phyloP scores from a whole-genome alignment of 495 filamentous ascomycete genomes.

The Xylaria longipes region DNA sequence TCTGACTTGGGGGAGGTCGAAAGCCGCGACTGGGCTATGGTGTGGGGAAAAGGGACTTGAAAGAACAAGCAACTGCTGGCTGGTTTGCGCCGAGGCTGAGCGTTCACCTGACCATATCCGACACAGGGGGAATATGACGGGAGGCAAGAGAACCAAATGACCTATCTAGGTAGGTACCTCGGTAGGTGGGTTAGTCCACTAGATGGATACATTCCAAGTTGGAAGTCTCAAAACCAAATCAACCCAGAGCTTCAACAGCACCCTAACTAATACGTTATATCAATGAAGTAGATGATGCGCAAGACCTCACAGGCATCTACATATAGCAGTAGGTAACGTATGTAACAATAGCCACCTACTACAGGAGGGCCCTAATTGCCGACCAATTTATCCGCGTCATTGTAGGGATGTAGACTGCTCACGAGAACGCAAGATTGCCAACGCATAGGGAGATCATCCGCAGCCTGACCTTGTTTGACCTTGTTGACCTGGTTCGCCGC shows the following conservation, averaged over 20 bases:
- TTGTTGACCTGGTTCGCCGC: constrained; percentile 3
- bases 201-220: background rate
- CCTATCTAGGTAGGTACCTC: background rate
- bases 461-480: constrained; percentile 27
- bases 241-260: background rate
- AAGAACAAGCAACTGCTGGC: constrained; percentile 15
- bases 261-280: background rate
- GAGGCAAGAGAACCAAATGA: constrained; percentile 9
- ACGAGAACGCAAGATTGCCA: constrained; percentile 27
- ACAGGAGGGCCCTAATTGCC: background rate
- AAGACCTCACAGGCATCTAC: background rate
- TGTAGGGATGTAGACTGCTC: constrained; percentile 19
- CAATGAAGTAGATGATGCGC: background rate
- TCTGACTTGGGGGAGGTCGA: background rate
- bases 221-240: background rate
- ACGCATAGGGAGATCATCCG: constrained; percentile 27
- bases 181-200: background rate
- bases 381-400: constrained; percentile 24
- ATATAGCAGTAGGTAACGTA: background rate
- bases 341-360: background rate
- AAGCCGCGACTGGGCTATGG: constrained; percentile 16
- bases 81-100: constrained; percentile 27
- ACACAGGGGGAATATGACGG: constrained; percentile 20
- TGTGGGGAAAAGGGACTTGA: constrained; percentile 17
- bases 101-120: constrained; percentile 27